Base-by-base conservation (phyloP, 1,139 yeast genomes). In the Oligophagozyma castellii region DNA sequence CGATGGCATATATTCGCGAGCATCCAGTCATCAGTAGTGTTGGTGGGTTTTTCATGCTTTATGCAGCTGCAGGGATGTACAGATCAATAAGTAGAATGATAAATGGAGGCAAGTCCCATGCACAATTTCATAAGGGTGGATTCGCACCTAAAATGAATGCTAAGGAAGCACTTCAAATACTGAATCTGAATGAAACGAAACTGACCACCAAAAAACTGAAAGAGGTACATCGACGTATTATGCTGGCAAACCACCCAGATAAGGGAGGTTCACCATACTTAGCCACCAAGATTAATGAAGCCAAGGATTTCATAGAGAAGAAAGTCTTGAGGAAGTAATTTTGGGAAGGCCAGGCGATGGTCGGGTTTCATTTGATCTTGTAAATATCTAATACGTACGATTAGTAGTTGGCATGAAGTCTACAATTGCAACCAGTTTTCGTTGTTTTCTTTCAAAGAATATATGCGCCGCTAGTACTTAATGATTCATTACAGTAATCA, bases 241-340 rank as follows among this genome's bases (percentile, higher is more conserved):
- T 89, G 95, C 64, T 89, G 53, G 71, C 86, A 29, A 89, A 89
- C 59, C 98, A 89, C 53, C 98, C 98, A 8, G 98, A 89, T 60
- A 80, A 92, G 52, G 98, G 98, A 29, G 98, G 98, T 6, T 79
- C 94, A 12, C 89, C 96, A 22, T 86, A 72, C 48, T 56, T 89
- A 51, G 98, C 98, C 36, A 86, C 96, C 28, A 89, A 89, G 63
- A 84, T 89, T 43, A 89, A 89, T 55, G 96, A 89, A 59, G 96
- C 98, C 31, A 89, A 89, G 56, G 95, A 84, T 48, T 76, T 84
- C 52, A 65, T 89, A 51, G 93, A 81, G 43, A 84, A 83, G 60
- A 72, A 86, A 28, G 50, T 29, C 8, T 30, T 45, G 22, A 38
- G 43, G 22, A 44, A 43, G 28, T 44, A 28, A 35, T n/a, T n/a